Evolutionary conservation across 768 basidiomycete species (phyloP).

Genomic region (Leccinum obscurum): DNA sequence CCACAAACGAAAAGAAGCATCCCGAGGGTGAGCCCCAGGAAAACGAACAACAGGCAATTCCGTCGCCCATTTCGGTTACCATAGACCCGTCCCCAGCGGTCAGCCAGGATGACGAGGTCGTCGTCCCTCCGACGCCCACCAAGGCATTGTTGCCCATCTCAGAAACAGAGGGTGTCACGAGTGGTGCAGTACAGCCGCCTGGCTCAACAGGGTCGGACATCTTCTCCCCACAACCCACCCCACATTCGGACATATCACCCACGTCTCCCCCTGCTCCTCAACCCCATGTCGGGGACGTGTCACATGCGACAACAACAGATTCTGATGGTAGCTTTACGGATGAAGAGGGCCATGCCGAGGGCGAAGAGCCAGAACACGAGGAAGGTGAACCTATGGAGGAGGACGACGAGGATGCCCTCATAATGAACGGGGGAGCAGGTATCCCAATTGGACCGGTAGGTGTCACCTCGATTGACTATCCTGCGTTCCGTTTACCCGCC

Average conservation of each 20-base stretch:
- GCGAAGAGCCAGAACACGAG: conserved; percentile 67
- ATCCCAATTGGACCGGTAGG: conserved; percentile 92
- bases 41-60: conserved; percentile 38
- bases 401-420: conserved; percentile 89
- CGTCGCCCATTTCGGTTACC: conserved; percentile 21
- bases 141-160: conserved; percentile 50
- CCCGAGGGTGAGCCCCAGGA: conserved; percentile 27
- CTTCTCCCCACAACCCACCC: conserved; percentile 28
- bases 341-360: conserved; percentile 67
- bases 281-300: conserved; percentile 31
- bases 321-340: conserved; percentile 49
- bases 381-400: conserved; percentile 61
- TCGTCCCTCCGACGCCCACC: conserved; percentile 52
- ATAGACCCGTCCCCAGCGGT: conserved; percentile 21
- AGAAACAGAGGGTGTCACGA: conserved; percentile 86
- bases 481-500: conserved; percentile 5
- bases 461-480: conserved; percentile 14
- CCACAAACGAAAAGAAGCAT: conserved; percentile 32
- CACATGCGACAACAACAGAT: conserved; percentile 33
- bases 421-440: conserved; percentile 89
- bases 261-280: conserved; percentile 27
- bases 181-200: conserved; percentile 90
- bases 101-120: conserved; percentile 36
- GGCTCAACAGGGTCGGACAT: conserved; percentile 64
- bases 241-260: conserved; percentile 26